These are phyloP conservation scores for Nelumbo lutea DNA, from an alignment of 164 flowering plant species.

Conservation along the genomic window DNA sequence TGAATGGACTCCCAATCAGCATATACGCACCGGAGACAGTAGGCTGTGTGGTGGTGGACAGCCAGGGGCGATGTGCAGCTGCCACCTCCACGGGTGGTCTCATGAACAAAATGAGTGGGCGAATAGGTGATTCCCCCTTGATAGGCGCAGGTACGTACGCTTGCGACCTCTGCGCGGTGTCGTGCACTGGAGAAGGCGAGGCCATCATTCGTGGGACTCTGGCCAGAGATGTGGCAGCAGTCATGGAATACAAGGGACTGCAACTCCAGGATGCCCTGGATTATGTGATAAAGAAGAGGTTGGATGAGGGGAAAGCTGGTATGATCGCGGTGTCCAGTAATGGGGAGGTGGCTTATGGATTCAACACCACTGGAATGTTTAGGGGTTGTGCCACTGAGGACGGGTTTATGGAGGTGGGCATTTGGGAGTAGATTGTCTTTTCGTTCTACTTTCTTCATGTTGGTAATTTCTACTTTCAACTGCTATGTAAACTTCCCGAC, in stretches of 20 bases:
- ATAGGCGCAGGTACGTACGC: conserved; percentile 96
- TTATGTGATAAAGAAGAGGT: conserved; percentile 60
- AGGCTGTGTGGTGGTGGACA: conserved; percentile 94
- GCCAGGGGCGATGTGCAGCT: conserved; percentile 77
- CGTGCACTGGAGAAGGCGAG: conserved; percentile 97
- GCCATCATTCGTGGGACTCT: conserved; percentile 85
- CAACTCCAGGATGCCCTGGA: conserved; percentile 78
- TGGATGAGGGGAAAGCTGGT: conserved; percentile 85
- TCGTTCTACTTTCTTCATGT: background rate
- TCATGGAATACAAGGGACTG: conserved; percentile 94
- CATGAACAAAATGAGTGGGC: conserved; percentile 87
- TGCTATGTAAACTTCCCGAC: no score
- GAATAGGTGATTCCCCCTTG: conserved; percentile 93
- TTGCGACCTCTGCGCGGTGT: conserved; percentile 69
- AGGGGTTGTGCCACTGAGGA: conserved; percentile 88
- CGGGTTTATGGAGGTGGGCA: conserved; percentile 85
- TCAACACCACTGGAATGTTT: conserved; percentile 79
- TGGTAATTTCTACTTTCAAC: no score
- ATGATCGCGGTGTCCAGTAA: conserved; percentile 74
- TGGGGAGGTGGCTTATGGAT: conserved; percentile 90
- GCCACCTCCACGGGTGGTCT: conserved; percentile 97
- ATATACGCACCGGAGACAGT: conserved; percentile 91
- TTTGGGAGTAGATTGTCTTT: conserved; percentile 47
- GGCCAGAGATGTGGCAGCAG: conserved; percentile 89
- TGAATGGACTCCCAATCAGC: conserved; percentile 90